phyloP scores from a whole-genome alignment of 2,329 filamentous ascomycete genomes.

The Cercospora sp. region DNA sequence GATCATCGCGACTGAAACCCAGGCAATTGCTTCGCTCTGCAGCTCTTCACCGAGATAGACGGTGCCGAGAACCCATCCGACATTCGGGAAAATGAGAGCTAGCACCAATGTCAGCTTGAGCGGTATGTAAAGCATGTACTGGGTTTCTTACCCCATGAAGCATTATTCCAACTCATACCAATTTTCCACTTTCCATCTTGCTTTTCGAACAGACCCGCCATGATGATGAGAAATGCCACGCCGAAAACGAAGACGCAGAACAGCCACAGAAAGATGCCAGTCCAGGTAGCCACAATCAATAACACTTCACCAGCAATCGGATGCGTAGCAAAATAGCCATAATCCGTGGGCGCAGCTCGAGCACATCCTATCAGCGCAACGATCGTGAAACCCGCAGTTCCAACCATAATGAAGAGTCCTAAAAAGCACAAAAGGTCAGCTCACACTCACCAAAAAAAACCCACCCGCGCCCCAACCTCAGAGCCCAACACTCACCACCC shows the following conservation, averaged over 20 bases:
- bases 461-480: too few relatives aligned
- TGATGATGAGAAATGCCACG: constrained; percentile 23
- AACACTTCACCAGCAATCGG: constrained; percentile 28
- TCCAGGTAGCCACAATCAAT: constrained; percentile 30
- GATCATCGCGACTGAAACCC: constrained; percentile 58
- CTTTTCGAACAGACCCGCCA: constrained; percentile 16
- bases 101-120: constrained; percentile 48
- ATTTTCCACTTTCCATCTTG: constrained; percentile 21
- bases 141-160: constrained; percentile 20
- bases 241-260: constrained; percentile 50
- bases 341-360: constrained; percentile 25
- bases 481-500: too few relatives aligned
- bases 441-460: constrained; percentile 32
- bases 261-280: constrained; percentile 51
- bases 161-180: constrained; percentile 21
- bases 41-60: constrained; percentile 57
- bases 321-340: constrained; percentile 32
- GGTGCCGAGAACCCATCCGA: constrained; percentile 61
- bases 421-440: not conserved
- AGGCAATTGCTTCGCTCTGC: constrained; percentile 53
- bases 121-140: too few relatives aligned
- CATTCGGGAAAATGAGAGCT: constrained; percentile 65
- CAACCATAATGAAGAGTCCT: constrained; percentile 54
- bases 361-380: constrained; percentile 32
- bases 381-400: constrained; percentile 39